Evolutionary conservation across 148 eudicot species (phyloP).

Genomic region (Amaranthus hypochondriacus): DNA sequence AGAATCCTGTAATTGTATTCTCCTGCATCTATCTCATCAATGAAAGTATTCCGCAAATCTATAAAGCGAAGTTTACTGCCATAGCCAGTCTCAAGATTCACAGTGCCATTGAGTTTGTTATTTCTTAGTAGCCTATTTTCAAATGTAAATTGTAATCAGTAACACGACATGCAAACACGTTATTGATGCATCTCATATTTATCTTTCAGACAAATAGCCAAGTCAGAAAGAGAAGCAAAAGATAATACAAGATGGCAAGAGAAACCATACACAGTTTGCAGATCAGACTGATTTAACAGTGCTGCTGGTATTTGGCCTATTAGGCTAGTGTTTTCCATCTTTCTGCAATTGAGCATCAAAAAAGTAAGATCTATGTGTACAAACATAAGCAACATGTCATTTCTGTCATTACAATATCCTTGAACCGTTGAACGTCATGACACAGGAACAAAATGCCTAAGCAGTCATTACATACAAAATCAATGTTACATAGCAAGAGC

Average conservation of each 20-base stretch:
- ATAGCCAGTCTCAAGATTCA: slow-evolving; percentile 19
- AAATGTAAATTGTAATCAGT: background rate
- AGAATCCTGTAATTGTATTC: slow-evolving; percentile 6
- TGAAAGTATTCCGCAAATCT: slow-evolving; percentile 28
- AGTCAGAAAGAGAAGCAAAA: background rate
- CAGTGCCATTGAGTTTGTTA: slow-evolving; percentile 27
- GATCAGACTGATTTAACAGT: slow-evolving; percentile 21
- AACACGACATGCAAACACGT: background rate
- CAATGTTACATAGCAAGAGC: no score
- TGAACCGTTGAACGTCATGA: background rate
- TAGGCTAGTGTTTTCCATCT: slow-evolving; percentile 27
- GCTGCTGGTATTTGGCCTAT: slow-evolving; percentile 23
- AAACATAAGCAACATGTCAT: background rate
- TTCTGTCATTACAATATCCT: background rate
- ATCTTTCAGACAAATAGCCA: background rate
- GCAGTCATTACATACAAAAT: background rate
- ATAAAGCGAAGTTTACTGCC: slow-evolving; percentile 21
- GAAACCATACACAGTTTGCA: slow-evolving; percentile 24
- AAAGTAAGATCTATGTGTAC: background rate
- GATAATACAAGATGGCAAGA: background rate
- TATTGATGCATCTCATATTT: background rate
- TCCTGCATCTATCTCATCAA: background rate
- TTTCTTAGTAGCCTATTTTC: slow-evolving; percentile 15
- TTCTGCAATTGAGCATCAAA: slow-evolving; percentile 14
- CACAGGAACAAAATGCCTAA: background rate